Percentiles rank a stretch among this genome's conserved stretches.
These are phyloP conservation scores for Leptographium flavum DNA, from an alignment of 2,329 filamentous ascomycete species.

Conservation along the genomic window DNA sequence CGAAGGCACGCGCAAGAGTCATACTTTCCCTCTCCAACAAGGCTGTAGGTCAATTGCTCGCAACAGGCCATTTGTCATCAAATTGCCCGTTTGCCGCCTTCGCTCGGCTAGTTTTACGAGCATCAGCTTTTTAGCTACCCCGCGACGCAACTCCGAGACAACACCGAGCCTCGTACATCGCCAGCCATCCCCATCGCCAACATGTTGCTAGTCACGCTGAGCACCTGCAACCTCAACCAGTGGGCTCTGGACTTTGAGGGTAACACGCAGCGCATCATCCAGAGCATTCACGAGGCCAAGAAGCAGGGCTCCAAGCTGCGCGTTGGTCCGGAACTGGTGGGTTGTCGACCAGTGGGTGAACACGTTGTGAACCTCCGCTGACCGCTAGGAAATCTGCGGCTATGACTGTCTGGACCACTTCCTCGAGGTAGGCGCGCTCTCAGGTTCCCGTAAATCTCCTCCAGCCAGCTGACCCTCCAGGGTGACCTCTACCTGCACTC, in stretches of 20 bases:
- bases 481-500: constrained; percentile 41
- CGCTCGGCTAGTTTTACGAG: too few relatives aligned
- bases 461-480: background rate
- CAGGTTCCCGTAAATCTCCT: too few relatives aligned
- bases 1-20: too few relatives aligned
- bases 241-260: constrained; percentile 43
- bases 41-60: too few relatives aligned
- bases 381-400: constrained; percentile 29
- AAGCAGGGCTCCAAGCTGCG: constrained; percentile 46
- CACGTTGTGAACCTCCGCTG: background rate
- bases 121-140: too few relatives aligned
- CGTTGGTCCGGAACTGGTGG: constrained; percentile 37
- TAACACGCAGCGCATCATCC: constrained; percentile 44
- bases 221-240: constrained; percentile 19
- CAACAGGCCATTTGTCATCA: too few relatives aligned
- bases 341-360: background rate
- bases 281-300: constrained; percentile 46
- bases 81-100: too few relatives aligned
- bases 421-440: constrained; percentile 30
- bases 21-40: too few relatives aligned
- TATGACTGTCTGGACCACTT: constrained; percentile 58
- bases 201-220: constrained; percentile 16
- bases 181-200: background rate
- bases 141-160: too few relatives aligned
- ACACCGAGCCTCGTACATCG: too few relatives aligned